Percentiles rank a stretch among this genome's conserved stretches.
Evolutionary conservation across 371 early-diverging fungal genomes (phyloP).

Genomic region (Rhizopus sp.): DNA sequence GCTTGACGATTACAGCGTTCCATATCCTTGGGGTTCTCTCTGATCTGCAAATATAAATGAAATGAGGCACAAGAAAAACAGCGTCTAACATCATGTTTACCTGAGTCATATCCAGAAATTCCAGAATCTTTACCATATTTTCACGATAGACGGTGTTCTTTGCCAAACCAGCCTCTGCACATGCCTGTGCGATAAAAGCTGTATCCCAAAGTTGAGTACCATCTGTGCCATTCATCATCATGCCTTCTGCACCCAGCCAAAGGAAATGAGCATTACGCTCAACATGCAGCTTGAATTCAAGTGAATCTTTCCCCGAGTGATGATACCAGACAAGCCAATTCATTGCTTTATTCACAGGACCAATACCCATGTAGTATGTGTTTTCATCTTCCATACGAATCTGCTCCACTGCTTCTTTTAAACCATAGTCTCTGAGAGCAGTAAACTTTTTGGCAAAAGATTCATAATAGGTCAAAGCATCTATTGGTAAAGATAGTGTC

Average conservation of each 20-base stretch:
- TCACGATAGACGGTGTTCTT: constrained; percentile 69
- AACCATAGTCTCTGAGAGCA: constrained; percentile 69
- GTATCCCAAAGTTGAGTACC: constrained; percentile 98
- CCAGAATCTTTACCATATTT: constrained; percentile 67
- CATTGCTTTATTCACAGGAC: constrained; percentile 93
- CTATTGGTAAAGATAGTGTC: constrained; percentile 20
- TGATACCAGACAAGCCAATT: constrained; percentile 85
- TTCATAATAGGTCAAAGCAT: constrained; percentile 68
- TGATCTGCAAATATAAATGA: constrained; percentile 54
- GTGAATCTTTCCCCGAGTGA: constrained; percentile 89
- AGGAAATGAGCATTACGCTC: constrained; percentile 79
- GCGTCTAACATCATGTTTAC: constrained; percentile 16
- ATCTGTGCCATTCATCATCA: constrained; percentile 97
- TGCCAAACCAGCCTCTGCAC: constrained; percentile 62
- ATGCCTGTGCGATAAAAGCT: constrained; percentile 85
- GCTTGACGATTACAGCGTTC: constrained; percentile 78
- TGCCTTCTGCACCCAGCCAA: constrained; percentile 90
- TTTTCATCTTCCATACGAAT: constrained; percentile 89
- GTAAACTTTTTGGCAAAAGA: constrained; percentile 45
- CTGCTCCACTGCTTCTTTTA: constrained; percentile 78
- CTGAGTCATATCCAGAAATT: constrained; percentile 89
- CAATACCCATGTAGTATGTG: constrained; percentile 86
- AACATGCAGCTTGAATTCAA: constrained; percentile 76
- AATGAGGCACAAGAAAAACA: not conserved
- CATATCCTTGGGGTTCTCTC: constrained; percentile 66